These are phyloP conservation scores for Closterium sp. DNA, from an alignment of 139 green algal species.

Conservation along the genomic window DNA sequence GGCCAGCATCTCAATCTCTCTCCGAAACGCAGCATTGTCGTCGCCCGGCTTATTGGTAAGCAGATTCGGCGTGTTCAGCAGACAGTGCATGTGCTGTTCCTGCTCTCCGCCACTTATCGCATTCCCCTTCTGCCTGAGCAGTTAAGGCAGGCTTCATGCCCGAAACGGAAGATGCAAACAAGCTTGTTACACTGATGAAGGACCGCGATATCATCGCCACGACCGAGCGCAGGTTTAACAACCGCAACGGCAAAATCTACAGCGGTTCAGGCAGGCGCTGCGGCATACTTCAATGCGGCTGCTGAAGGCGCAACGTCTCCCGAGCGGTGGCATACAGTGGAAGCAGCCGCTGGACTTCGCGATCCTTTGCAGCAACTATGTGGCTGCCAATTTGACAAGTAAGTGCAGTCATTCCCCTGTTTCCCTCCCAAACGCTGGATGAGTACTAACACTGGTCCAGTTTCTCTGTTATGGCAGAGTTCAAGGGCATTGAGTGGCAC, in stretches of 20 bases:
- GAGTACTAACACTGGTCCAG: no score
- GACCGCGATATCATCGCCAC: background rate
- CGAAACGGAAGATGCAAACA: background rate
- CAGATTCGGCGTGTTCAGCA: no score
- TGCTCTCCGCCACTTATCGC: no score
- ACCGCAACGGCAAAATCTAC: background rate
- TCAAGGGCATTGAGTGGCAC: background rate
- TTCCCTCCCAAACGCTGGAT: no score
- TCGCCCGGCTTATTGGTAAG: background rate
- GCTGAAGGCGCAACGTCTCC: background rate
- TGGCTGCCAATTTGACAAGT: background rate
- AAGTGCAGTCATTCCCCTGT: no score
- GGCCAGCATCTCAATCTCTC: background rate
- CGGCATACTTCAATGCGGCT: no score
- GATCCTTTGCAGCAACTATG: background rate
- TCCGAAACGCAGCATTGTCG: background rate
- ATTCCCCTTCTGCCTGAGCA: no score
- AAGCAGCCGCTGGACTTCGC: background rate
- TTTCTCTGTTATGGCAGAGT: no score
- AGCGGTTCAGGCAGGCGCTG: background rate
- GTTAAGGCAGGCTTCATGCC: background rate
- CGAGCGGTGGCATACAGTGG: background rate
- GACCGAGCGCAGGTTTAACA: background rate
- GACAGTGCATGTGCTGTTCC: no score
- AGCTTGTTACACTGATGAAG: background rate